Percentiles rank a stretch among this genome's conserved stretches.
Evolutionary conservation across 495 filamentous ascomycete genomes (phyloP).

Genomic region (Sporormia fimetaria): DNA sequence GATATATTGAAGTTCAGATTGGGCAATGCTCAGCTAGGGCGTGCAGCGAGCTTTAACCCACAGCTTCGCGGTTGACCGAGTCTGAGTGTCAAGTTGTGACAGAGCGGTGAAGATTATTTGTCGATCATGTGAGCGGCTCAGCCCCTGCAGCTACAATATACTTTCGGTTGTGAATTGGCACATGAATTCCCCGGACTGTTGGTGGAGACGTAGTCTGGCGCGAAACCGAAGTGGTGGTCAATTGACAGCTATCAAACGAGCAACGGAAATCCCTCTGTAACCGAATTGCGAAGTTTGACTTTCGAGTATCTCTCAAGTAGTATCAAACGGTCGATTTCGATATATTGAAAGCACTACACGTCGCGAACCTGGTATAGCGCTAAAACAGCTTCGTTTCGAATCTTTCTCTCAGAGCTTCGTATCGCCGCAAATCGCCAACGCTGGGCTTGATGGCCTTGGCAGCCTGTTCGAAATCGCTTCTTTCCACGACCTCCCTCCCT

Average conservation of each 20-base stretch:
- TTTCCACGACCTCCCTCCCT: slow-evolving; percentile 23
- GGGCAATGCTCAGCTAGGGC: no score
- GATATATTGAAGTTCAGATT: no score
- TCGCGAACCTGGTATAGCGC: not conserved
- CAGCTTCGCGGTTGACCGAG: no score
- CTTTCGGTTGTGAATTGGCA: no score
- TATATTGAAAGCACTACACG: not conserved
- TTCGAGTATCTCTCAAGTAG: not conserved
- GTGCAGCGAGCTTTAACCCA: no score
- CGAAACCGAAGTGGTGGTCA: no score
- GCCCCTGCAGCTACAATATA: no score
- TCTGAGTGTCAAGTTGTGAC: no score
- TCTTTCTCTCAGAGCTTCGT: slow-evolving; percentile 44
- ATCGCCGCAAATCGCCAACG: slow-evolving; percentile 65
- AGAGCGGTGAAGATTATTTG: no score
- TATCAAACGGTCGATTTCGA: not conserved
- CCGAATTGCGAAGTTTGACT: not conserved
- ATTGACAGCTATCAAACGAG: no score
- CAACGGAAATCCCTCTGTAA: not conserved
- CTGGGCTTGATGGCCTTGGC: slow-evolving; percentile 62
- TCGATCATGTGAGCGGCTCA: no score
- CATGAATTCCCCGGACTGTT: not conserved
- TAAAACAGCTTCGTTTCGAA: slow-evolving; percentile 19
- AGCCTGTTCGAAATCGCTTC: slow-evolving; percentile 65
- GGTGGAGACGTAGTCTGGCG: not conserved